Percentiles rank a stretch among this genome's conserved stretches.
phyloP scores from a whole-genome alignment of 257 asterid genomes.

The Jaltomata sinuosa region DNA sequence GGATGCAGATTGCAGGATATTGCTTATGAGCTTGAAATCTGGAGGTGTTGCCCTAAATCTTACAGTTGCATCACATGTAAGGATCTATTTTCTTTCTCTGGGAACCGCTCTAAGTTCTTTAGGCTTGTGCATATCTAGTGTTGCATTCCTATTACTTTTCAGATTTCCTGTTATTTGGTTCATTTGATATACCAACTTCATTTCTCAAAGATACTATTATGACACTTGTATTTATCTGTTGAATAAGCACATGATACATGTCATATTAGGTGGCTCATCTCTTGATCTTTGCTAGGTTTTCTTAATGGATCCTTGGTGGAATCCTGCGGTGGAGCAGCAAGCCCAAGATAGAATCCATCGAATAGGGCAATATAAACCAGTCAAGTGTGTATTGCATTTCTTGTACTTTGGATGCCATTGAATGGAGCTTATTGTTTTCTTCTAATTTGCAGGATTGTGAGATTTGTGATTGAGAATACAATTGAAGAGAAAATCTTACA shows the following conservation, averaged over 20 bases:
- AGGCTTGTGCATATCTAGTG: too few species aligned
- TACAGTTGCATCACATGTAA: slow-evolving; percentile 88
- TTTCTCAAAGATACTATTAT: too few species aligned
- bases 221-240: not conserved
- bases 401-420: not conserved
- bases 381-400: slow-evolving; percentile 25
- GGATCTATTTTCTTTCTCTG: not conserved
- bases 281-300: slow-evolving; percentile 41
- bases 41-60: slow-evolving; percentile 96
- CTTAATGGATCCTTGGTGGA: slow-evolving; percentile 99
- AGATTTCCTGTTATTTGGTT: not conserved
- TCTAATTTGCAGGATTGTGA: slow-evolving; percentile 49
- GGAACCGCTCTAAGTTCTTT: not conserved
- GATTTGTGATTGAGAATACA: slow-evolving; percentile 69
- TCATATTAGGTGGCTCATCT: not conserved
- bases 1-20: slow-evolving; percentile 75
- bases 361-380: slow-evolving; percentile 82
- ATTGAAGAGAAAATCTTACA: slow-evolving; percentile 76
- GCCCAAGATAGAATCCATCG: slow-evolving; percentile 92
- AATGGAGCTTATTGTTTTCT: not conserved
- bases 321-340: slow-evolving; percentile 92
- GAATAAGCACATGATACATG: not conserved
- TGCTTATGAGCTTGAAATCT: slow-evolving; percentile 82
- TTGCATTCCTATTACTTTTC: not conserved
- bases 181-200: too few species aligned